Evolutionary conservation across 164 flowering plant genomes (phyloP), one percentile per base, ranked within the genome.

Genomic region (Vitis cinerea): DNA sequence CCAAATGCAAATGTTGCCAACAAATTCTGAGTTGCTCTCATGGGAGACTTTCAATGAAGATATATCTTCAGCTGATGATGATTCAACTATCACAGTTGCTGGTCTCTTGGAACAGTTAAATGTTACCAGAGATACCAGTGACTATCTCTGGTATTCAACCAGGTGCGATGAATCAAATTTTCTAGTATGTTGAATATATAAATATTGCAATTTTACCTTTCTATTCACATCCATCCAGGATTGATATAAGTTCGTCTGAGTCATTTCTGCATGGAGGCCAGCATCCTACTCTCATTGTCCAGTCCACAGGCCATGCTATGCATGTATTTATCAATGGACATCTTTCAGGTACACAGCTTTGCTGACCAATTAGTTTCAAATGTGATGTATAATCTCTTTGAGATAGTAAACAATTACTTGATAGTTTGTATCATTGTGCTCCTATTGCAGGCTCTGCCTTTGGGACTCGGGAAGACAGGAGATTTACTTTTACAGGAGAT

Each of bases 131-230:
- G 90, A 84, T 75, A 30, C 72, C 9, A 84, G 78, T 65, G 90
- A 86, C 60, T 86, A 84, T 62, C 83, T 86, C 6, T 86, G 88
- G 90, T 86, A 84, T 72, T 73, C 65, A 23, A 83, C 90, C n/a
- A 82, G 83, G 90, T 83, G 51, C 75, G 63, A 55, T 37, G 7
- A 29, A 69, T 29, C 29, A 1, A 14, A 7, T 50, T 4, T n/a
- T 1, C 47, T 27, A n/a, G 48, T 4, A 4, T 27, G n/a, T 9
- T 19, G 53, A 65, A n/a, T 27, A 6, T 37, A 1, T 51, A 51
- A 37, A 4, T 37, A 37, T 37, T 37, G 44, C 44, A 37, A 37
- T 61, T 12, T 31, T 11, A 29, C 49, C 27, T 31, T 9, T 55
- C 44, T 14, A 19, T 6, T 54, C 16, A 60, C 2, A 17, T 72